Conservation (phyloP, 169 alveolate genomes). For the Theileria orientalis region DNA sequence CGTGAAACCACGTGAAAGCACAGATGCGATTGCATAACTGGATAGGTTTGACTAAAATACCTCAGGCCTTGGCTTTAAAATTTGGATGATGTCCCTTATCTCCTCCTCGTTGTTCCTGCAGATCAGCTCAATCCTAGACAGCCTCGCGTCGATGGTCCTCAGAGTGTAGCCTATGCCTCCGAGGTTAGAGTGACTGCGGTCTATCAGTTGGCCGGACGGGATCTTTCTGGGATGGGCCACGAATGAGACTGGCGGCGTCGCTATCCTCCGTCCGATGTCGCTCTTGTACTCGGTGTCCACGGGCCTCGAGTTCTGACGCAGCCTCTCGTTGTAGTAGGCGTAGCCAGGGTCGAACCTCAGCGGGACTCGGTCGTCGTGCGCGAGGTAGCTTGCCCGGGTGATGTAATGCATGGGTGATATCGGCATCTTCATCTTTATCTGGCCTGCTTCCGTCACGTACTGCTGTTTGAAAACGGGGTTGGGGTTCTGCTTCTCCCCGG, state of each 20-base stretch:
- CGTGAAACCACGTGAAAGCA: too few relatives aligned
- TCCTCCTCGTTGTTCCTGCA: slow-evolving; percentile 8
- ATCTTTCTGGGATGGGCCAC: slow-evolving; percentile 7
- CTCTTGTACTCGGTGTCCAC: background rate
- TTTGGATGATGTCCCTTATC: background rate
- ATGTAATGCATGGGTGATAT: slow-evolving; percentile 64
- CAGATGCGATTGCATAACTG: too few relatives aligned
- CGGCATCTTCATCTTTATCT: slow-evolving; percentile 57
- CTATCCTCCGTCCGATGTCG: background rate
- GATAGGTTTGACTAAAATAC: too few relatives aligned
- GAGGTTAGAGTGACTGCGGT: background rate
- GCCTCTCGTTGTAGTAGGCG: slow-evolving; percentile 1
- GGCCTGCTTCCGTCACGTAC: slow-evolving; percentile 48
- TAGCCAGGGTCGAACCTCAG: background rate
- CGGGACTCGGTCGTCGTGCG: slow-evolving; percentile 35
- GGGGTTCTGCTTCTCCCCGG: slow-evolving; percentile 16
- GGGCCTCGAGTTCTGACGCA: background rate
- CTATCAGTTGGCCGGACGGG: background rate
- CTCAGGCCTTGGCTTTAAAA: background rate
- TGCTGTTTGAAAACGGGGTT: slow-evolving; percentile 62
- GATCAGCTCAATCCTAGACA: slow-evolving; percentile 9
- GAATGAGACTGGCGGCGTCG: slow-evolving; percentile 31
- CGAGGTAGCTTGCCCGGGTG: slow-evolving; percentile 19
- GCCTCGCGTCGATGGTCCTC: slow-evolving; percentile 3
- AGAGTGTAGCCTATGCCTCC: background rate